These are phyloP conservation scores for Cercospora sojina DNA, from an alignment of 2,329 filamentous ascomycete genomes.

Conservation along the genomic window DNA sequence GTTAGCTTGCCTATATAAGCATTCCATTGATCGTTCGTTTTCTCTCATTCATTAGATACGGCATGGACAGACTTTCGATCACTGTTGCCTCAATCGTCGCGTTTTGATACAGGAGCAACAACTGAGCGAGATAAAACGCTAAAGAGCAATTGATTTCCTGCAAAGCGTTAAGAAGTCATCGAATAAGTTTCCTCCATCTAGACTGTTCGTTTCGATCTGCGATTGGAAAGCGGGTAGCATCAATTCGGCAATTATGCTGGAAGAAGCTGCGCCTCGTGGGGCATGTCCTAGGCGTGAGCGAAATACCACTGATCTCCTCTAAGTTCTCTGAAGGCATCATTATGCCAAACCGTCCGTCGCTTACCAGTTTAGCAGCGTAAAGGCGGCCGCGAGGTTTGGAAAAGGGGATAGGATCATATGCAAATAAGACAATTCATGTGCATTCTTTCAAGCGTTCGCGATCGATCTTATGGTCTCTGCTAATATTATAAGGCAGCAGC, in stretches of 20 bases:
- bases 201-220: too few species aligned
- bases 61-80: not conserved
- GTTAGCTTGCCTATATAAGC: not conserved
- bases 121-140: too few species aligned
- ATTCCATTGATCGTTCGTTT: not conserved
- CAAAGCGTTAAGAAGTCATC: too few species aligned
- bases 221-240: too few species aligned
- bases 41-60: not conserved
- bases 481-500: not conserved
- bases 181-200: too few species aligned
- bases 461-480: not conserved
- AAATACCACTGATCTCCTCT: not conserved
- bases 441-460: not conserved
- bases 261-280: not conserved
- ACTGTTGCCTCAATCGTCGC: not conserved
- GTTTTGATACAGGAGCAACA: not conserved
- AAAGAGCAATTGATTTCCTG: too few species aligned
- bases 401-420: not conserved
- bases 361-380: not conserved
- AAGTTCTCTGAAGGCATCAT: not conserved
- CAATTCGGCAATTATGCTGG: not conserved
- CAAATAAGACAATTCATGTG: not conserved
- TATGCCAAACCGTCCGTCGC: not conserved
- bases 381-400: not conserved
- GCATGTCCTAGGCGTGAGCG: not conserved